Conservation (phyloP, 805 yeast genomes). For the Schizosaccharomyces octosporus region DNA sequence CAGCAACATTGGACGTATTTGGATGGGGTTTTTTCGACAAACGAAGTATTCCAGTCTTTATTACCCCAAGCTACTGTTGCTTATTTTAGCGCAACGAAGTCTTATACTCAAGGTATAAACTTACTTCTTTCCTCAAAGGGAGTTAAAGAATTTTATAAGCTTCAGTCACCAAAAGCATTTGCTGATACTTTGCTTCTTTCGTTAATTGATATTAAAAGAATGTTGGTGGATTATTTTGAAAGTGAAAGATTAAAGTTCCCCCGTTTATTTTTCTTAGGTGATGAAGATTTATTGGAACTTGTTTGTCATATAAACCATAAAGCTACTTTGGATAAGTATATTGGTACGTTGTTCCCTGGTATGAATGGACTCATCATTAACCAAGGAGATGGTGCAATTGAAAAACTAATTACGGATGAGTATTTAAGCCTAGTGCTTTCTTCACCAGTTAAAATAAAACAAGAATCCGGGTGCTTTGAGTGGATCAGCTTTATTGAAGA, state of each 20-base stretch:
- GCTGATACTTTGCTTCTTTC: conserved; percentile 20
- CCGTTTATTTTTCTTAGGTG: conserved; percentile 67
- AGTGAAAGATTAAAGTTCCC: conserved; percentile 55
- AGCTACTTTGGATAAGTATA: neutral
- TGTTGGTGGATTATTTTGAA: conserved; percentile 58
- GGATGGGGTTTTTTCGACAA: conserved; percentile 44
- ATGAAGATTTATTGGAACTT: conserved; percentile 66
- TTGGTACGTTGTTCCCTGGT: neutral
- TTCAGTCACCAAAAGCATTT: no score
- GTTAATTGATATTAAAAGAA: conserved; percentile 32
- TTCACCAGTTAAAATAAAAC: neutral
- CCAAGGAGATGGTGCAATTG: neutral
- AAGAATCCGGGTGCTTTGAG: neutral
- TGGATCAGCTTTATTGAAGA: neutral
- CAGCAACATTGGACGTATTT: conserved; percentile 79
- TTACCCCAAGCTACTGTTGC: conserved; percentile 27
- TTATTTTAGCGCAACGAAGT: neutral
- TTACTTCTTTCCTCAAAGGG: no score
- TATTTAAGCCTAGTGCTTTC: neutral
- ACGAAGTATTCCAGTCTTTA: conserved; percentile 31
- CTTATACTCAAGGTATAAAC: neutral
- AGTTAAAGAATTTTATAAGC: no score
- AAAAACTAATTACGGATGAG: conserved; percentile 28
- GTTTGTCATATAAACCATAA: neutral
- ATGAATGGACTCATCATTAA: neutral